These are phyloP conservation scores for Calycina marina DNA, from an alignment of 2,329 filamentous ascomycete species.

Conservation along the genomic window DNA sequence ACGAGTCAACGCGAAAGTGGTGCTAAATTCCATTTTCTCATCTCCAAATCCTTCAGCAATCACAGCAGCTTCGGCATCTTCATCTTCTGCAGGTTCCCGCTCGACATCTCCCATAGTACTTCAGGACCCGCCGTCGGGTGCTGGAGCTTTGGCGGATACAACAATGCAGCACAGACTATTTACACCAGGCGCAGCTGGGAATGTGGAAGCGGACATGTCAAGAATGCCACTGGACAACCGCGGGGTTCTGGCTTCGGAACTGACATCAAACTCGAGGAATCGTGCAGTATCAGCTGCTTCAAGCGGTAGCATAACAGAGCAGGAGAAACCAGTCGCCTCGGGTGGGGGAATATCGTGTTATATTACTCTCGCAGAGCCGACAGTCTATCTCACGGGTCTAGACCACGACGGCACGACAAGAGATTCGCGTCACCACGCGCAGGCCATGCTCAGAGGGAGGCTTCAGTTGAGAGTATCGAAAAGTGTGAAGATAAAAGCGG, in stretches of 20 bases:
- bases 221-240: not conserved
- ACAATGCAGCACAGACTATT: too few species aligned
- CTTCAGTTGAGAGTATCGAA: conserved; percentile 74
- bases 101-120: too few species aligned
- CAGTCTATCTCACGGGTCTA: conserved; percentile 65
- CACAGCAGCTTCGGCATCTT: conserved; percentile 6
- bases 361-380: conserved; percentile 65
- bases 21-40: conserved; percentile 21
- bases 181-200: too few species aligned
- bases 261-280: not conserved
- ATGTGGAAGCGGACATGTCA: too few species aligned
- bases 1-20: conserved; percentile 24
- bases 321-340: conserved; percentile 53
- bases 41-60: conserved; percentile 12
- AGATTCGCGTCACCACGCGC: conserved; percentile 24
- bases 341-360: conserved; percentile 63
- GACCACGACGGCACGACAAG: conserved; percentile 33
- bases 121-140: too few species aligned
- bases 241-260: not conserved
- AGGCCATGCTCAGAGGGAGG: conserved; percentile 74
- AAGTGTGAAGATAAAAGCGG: conserved; percentile 80
- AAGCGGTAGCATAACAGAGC: conserved; percentile 12
- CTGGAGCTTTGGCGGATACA: too few species aligned
- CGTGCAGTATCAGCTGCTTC: conserved; percentile 1
- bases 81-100: conserved; percentile 13